A percentile compares a stretch with the other conserved stretches of the same genome.
Conservation (phyloP, 2,329 filamentous ascomycete species). For the Stemphylium beticola region DNA sequence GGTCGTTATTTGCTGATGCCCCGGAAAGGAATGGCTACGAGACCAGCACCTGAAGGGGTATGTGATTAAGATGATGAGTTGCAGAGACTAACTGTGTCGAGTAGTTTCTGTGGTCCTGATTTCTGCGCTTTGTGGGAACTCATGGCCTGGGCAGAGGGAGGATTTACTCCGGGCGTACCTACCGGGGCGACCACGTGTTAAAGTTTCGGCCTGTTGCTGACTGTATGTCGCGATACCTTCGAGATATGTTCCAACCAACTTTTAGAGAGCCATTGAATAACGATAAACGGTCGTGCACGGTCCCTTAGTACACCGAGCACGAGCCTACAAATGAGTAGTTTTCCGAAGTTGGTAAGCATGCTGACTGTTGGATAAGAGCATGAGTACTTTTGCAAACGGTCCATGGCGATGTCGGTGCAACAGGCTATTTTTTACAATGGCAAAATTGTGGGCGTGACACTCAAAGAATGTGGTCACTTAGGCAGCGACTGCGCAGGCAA, state of each 20-base stretch:
- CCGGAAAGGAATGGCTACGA: no score
- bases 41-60: background rate
- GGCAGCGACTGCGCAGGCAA: background rate
- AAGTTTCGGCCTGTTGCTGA: background rate
- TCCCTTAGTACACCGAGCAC: background rate
- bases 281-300: background rate
- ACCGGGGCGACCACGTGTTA: background rate
- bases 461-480: background rate
- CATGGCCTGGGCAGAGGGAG: background rate
- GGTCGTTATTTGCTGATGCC: no score
- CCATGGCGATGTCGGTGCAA: no score
- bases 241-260: background rate
- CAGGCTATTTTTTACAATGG: no score
- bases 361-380: background rate
- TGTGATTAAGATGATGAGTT: background rate
- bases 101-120: background rate
- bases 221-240: background rate
- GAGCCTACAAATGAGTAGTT: background rate
- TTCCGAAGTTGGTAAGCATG: background rate
- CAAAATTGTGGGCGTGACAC: no score
- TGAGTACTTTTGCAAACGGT: background rate
- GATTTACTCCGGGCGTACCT: background rate
- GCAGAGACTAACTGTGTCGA: no score
- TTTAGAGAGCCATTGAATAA: background rate
- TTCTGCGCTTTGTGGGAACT: background rate